Evolutionary conservation across 768 basidiomycete genomes (phyloP).

Genomic region (Suillus luteus): DNA sequence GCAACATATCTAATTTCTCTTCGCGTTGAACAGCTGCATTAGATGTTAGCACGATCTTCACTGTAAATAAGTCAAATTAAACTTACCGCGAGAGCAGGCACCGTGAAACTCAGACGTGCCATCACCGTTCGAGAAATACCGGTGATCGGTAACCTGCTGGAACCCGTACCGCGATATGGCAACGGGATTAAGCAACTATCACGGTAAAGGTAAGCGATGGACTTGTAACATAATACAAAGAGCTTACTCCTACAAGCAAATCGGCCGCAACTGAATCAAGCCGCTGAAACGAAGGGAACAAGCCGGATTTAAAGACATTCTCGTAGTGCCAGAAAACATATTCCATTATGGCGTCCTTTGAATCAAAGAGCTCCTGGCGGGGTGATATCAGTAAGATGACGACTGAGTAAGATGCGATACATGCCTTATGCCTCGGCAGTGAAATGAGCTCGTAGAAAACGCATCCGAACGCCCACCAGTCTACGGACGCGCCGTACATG

Average conservation of each 20-base stretch:
- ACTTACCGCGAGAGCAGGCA: slow-evolving; percentile 24
- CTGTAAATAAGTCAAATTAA: not conserved
- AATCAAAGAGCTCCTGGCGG: slow-evolving; percentile 36
- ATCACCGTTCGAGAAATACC: slow-evolving; percentile 9
- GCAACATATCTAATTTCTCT: not conserved
- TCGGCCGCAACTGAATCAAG: slow-evolving; percentile 26
- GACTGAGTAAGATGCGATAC: not conserved
- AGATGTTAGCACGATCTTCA: not conserved
- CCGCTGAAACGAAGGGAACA: slow-evolving; percentile 26
- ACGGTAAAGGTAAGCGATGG: not conserved
- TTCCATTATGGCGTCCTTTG: slow-evolving; percentile 24
- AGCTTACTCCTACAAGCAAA: slow-evolving; percentile 36
- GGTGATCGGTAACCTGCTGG: not conserved
- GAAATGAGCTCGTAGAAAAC: slow-evolving; percentile 41
- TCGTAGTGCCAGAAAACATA: slow-evolving; percentile 24
- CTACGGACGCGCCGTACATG: slow-evolving; percentile 36
- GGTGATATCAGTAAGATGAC: not conserved
- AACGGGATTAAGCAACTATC: not conserved
- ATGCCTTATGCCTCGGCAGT: slow-evolving; percentile 26
- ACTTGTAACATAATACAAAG: not conserved
- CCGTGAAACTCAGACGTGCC: slow-evolving; percentile 28
- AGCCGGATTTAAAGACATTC: not conserved
- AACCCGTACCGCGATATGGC: not conserved
- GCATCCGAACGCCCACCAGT: slow-evolving; percentile 48
- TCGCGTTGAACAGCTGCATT: slow-evolving; percentile 6